phyloP scores from a whole-genome alignment of 805 yeast species.

The Kuraishia hungarica region DNA sequence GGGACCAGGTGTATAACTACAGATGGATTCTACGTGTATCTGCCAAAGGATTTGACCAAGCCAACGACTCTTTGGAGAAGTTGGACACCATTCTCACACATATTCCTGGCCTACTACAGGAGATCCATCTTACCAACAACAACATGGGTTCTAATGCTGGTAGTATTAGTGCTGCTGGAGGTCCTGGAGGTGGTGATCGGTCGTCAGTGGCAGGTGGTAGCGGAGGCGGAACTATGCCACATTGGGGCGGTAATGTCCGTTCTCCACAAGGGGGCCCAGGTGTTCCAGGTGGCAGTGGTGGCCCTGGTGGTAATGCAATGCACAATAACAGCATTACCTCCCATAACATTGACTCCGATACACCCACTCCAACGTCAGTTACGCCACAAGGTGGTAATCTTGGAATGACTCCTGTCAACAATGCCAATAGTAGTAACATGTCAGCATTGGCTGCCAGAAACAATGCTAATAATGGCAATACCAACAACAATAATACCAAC shows the following conservation, averaged over 20 bases:
- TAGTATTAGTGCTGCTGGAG: neutral
- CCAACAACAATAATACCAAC: neutral
- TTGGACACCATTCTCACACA: conserved; percentile 67
- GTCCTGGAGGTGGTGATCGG: neutral
- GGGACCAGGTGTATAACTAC: conserved; percentile 65
- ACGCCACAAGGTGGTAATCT: neutral
- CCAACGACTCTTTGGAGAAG: conserved; percentile 61
- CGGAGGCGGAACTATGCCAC: neutral
- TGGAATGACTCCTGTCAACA: neutral
- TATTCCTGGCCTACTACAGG: conserved; percentile 56
- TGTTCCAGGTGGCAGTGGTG: too few relatives aligned
- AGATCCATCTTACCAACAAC: neutral
- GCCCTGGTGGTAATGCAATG: too few relatives aligned
- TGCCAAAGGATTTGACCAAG: conserved; percentile 71
- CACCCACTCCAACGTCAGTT: neutral
- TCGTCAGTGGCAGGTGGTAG: neutral
- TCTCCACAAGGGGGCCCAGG: too few relatives aligned
- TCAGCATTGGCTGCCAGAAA: neutral
- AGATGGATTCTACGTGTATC: conserved; percentile 69
- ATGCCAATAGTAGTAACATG: neutral
- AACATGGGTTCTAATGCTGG: neutral
- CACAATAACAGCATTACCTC: neutral
- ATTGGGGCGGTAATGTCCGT: neutral
- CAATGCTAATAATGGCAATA: neutral
- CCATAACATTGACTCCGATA: neutral